Evolutionary conservation across 2,329 filamentous ascomycete species (phyloP).

Genomic region (Akanthomyces muscarius): DNA sequence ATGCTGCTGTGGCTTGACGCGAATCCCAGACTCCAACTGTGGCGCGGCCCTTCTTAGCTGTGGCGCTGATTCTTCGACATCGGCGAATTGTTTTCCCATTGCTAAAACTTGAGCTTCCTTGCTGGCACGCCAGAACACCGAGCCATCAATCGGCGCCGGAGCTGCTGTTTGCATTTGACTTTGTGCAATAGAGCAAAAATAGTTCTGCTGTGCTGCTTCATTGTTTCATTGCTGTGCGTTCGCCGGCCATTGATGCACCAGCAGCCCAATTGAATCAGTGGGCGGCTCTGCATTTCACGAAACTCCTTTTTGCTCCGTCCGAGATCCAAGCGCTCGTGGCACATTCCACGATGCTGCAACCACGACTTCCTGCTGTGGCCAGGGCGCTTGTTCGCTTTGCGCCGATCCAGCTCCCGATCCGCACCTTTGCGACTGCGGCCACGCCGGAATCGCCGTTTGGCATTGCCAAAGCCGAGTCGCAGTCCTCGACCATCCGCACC

Average conservation of each 20-base stretch:
- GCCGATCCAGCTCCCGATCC: conserved; percentile 11
- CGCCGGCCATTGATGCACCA: neutral
- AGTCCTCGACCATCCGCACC: conserved; percentile 61
- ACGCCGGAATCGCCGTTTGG: neutral
- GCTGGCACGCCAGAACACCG: neutral
- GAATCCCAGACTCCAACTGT: conserved; percentile 12
- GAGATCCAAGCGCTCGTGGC: neutral
- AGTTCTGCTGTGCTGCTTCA: neutral
- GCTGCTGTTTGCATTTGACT: neutral
- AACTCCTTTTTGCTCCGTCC: neutral
- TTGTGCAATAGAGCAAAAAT: neutral
- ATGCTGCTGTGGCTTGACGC: conserved; percentile 29
- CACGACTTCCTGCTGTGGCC: conserved; percentile 13
- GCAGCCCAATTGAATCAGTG: neutral
- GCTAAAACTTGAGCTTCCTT: conserved; percentile 24
- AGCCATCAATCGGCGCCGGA: conserved; percentile 11
- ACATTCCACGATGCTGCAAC: conserved; percentile 14
- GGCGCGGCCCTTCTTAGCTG: neutral
- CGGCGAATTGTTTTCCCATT: conserved; percentile 26
- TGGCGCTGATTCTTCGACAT: conserved; percentile 14
- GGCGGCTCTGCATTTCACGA: neutral
- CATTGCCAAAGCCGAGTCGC: conserved; percentile 25
- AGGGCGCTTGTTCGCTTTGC: conserved; percentile 12
- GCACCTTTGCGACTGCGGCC: conserved; percentile 6
- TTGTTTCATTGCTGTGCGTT: neutral